These are phyloP conservation scores for Daedalea quercina DNA, from an alignment of 768 basidiomycete genomes.

Conservation along the genomic window DNA sequence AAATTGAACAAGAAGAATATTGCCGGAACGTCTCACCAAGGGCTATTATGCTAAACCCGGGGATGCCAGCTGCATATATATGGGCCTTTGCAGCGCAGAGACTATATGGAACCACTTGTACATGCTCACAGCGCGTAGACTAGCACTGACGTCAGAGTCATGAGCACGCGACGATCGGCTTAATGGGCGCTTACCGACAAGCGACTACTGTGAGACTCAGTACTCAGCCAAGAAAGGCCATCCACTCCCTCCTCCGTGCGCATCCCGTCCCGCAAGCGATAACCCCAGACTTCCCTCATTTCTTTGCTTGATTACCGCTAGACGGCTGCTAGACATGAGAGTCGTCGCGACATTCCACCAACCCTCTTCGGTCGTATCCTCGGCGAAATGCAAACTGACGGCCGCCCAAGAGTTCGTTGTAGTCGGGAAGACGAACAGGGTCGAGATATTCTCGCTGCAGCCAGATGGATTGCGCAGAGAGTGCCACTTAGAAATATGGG, in stretches of 20 bases:
- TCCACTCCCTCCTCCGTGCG: neutral
- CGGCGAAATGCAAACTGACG: slow-evolving; percentile 61
- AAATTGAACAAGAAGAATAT: too few relatives aligned
- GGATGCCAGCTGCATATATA: too few relatives aligned
- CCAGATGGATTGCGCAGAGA: slow-evolving; percentile 55
- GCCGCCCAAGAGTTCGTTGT: slow-evolving; percentile 55
- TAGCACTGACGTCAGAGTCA: too few relatives aligned
- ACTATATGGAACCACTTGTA: too few relatives aligned
- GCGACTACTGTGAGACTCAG: too few relatives aligned
- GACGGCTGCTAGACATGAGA: slow-evolving; percentile 32
- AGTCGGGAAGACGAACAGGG: slow-evolving; percentile 55
- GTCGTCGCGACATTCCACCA: slow-evolving; percentile 72
- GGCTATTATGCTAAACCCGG: too few relatives aligned
- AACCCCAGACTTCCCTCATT: neutral
- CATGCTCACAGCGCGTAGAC: too few relatives aligned
- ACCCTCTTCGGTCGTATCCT: slow-evolving; percentile 64
- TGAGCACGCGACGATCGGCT: too few relatives aligned
- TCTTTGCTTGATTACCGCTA: neutral
- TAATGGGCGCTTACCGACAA: too few relatives aligned
- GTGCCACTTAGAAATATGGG: slow-evolving; percentile 62
- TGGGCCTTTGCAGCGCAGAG: too few relatives aligned
- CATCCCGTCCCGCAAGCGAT: neutral
- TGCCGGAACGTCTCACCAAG: too few relatives aligned
- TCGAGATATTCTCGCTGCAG: slow-evolving; percentile 64
- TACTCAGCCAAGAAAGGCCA: neutral